Base-by-base conservation (phyloP, 2,329 filamentous ascomycete species). In the Anthostomella pinea region DNA sequence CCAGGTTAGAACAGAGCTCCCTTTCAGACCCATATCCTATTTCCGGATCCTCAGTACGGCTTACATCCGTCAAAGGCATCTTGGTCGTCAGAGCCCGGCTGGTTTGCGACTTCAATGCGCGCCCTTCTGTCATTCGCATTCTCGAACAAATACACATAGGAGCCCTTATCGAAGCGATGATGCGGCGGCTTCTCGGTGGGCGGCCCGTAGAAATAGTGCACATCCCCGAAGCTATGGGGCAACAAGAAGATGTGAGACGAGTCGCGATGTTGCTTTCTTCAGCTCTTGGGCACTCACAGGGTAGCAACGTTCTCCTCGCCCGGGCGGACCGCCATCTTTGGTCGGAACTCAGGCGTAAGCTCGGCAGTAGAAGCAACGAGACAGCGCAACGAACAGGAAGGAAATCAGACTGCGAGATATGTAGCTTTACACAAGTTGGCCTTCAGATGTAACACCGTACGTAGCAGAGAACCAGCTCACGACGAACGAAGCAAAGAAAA, bases 121-220 rank as follows among this genome's bases (percentile, higher is more conserved):
- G 83, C 83, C 42, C 78, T 73, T 43, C 79, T 72, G 49, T 82
- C 76, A 43, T 69, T 69, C 9, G 83, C 75, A 57, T 87, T 84
- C 60, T 89, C 83, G 59, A 87, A 89, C 5, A 90, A 68, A 57
- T 90, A 90, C 39, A 90, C 75, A 59, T 90, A 90, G 6, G 84
- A 89, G 30, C 81, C 77, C 59, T 85, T 85, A 61, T 87, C 82
- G 60, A 91, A 90, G 33, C 85, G 80, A 61, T 90, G 83, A 60
- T 90, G 86, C n/a, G 73, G 78, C 19, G 85, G 85, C 38, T 74
- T 79, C 38, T 73, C 69, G 5, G 72, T 71, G 3, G 82, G 80
- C n/a, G 80, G 73, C 17, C 76, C 74, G 64, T 89, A 87, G 63
- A 81, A 88, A 63, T 89, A 90, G 60, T 90, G 86, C 35, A 89